Conservation (phyloP, 371 early-diverging fungal species). For the Chytridium lagenaria region DNA sequence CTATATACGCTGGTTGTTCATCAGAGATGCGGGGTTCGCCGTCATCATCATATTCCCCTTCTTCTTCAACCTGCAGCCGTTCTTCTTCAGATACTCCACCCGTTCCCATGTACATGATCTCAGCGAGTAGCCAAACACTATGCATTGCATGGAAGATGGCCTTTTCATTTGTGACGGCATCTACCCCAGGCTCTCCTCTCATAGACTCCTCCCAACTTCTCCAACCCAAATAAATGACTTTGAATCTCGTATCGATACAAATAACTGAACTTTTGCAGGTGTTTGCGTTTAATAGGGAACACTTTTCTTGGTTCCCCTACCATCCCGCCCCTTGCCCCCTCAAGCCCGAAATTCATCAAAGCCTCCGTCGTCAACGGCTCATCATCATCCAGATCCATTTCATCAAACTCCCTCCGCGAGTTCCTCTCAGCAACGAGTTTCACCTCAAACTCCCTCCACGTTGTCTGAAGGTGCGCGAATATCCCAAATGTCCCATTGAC, state of each 20-base stretch:
- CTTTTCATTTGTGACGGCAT: background rate
- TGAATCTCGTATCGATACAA: background rate
- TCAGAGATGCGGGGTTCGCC: background rate
- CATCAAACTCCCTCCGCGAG: background rate
- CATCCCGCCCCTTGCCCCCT: background rate
- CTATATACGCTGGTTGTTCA: background rate
- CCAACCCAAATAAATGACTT: background rate
- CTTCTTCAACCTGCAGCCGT: background rate
- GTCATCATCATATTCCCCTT: background rate
- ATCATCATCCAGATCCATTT: background rate
- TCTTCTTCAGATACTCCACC: background rate
- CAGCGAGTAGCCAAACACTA: conserved; percentile 5
- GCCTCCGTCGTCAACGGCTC: background rate
- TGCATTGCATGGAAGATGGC: conserved; percentile 2
- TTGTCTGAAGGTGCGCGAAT: background rate
- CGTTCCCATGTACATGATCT: conserved; percentile 14
- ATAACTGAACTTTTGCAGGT: background rate
- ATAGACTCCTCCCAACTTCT: background rate
- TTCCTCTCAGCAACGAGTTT: background rate
- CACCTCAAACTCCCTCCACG: background rate
- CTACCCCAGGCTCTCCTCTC: background rate
- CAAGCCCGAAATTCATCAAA: background rate
- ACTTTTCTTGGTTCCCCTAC: background rate
- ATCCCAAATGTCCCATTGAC: background rate
- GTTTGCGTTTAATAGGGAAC: background rate